phyloP scores from a whole-genome alignment of 1,284 basidiomycete genomes.

The Puccinia coronata region DNA sequence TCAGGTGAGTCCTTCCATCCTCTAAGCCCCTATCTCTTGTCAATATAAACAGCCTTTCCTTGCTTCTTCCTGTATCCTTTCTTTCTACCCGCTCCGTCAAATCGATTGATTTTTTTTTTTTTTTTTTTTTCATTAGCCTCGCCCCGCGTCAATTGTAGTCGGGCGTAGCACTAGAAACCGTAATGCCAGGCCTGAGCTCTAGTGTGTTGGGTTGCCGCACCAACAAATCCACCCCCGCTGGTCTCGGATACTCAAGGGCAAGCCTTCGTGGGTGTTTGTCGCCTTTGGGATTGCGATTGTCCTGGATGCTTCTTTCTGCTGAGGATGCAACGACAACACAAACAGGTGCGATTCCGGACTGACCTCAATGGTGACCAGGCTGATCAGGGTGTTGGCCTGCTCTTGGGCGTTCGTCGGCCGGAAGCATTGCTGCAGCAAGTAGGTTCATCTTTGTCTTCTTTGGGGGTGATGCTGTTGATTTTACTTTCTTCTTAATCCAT shows the following conservation, averaged over 20 bases:
- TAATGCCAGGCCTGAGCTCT: slow-evolving; percentile 56
- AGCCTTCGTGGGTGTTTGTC: slow-evolving; percentile 43
- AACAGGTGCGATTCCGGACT: slow-evolving; percentile 25
- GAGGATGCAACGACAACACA: slow-evolving; percentile 34
- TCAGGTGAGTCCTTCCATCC: no score
- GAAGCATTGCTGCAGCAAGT: slow-evolving; percentile 57
- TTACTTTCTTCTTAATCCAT: no score
- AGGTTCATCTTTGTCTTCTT: no score
- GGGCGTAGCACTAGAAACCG: slow-evolving; percentile 58
- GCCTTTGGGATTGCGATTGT: slow-evolving; percentile 50
- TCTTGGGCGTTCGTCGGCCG: slow-evolving; percentile 58
- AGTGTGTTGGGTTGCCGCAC: slow-evolving; percentile 15
- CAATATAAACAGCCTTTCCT: no score
- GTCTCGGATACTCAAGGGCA: slow-evolving; percentile 50
- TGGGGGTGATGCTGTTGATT: no score
- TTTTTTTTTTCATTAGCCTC: no score
- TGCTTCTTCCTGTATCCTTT: no score
- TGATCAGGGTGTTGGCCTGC: slow-evolving; percentile 59
- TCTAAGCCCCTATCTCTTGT: no score
- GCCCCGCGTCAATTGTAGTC: slow-evolving; percentile 57
- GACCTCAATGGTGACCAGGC: slow-evolving; percentile 54
- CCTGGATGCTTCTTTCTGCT: slow-evolving; percentile 44
- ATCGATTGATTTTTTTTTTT: no score
- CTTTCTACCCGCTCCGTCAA: no score
- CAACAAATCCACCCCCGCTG: slow-evolving; percentile 35